Evolutionary conservation across 2,329 filamentous ascomycete species (phyloP).

Genomic region (Leptographium lundbergii): DNA sequence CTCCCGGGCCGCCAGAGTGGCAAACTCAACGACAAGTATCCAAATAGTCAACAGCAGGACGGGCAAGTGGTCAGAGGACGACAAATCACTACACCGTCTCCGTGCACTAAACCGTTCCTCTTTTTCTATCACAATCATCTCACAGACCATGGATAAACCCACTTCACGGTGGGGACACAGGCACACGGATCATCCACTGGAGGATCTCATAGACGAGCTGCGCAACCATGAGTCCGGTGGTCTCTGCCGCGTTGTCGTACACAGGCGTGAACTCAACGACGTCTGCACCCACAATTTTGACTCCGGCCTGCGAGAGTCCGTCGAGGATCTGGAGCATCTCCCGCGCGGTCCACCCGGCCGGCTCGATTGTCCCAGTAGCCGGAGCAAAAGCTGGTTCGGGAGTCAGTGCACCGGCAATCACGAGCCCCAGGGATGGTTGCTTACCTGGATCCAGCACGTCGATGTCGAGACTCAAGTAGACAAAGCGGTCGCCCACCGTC

Average conservation of each 20-base stretch:
- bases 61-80: too few species aligned
- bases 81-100: too few species aligned
- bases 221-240: slow-evolving; percentile 29
- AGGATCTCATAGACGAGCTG: background rate
- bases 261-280: slow-evolving; percentile 69
- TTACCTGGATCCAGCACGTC: slow-evolving; percentile 58
- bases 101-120: too few species aligned
- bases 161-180: background rate
- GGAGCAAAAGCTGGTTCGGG: background rate
- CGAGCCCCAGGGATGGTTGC: background rate
- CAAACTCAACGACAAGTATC: too few species aligned
- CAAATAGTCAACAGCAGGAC: too few species aligned
- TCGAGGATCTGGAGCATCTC: slow-evolving; percentile 64
- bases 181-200: background rate
- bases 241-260: slow-evolving; percentile 65
- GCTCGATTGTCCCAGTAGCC: slow-evolving; percentile 66
- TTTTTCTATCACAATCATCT: too few species aligned
- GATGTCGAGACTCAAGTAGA: slow-evolving; percentile 67
- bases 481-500: slow-evolving; percentile 35
- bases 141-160: too few species aligned
- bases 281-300: slow-evolving; percentile 67
- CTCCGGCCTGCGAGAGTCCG: slow-evolving; percentile 42
- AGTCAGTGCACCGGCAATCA: background rate
- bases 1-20: too few species aligned
- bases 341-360: slow-evolving; percentile 68